Evolutionary conservation across 371 early-diverging fungal species (phyloP), one percentile per base, ranked within the genome.

Genomic region (Rhizopus arrhizus): DNA sequence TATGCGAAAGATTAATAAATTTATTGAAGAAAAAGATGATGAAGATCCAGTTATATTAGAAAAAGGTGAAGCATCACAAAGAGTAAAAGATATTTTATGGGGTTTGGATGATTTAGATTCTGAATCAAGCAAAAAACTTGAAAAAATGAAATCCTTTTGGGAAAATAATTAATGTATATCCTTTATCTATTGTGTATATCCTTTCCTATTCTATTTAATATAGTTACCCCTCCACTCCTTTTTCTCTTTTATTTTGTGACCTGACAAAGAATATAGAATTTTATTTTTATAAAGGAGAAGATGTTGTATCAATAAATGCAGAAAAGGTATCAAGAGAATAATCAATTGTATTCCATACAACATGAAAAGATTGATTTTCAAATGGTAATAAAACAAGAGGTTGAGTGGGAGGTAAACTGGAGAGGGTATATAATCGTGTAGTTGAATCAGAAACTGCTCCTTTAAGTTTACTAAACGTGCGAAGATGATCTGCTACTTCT

Each of bases 81-180:
- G 78, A 41, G 78, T 81, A 43, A 74, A 78, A 65, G 78, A 78
- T 34, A 81, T 81, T 58, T 67, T 81, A 73, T 81, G 81, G 81
- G 81, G 81, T 46, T 61, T 81, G 22, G 81, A 81, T 64, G 81
- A 81, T 59, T 58, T 81, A 35, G 78, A 81, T 57, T 56, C 41
- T 10, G 70, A 68, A 51, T 71, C 70, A 56, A 71, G 75, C 22
- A 70, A 69, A 61, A 68, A 76, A 22, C 22, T 22, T 22, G 22
- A 22, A 22, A 22, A 22, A 2, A 22, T 22, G 22, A 22, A 22
- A 22, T 22, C 22, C 22, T 22, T 22, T 22, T 22, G 22, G 22
- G 22, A 22, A 22, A 22, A 22, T 22, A 22, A 22, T 22, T 22
- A 22, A 22, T 22, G 22, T 22, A 22, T 22, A 22, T 22, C 22